Evolutionary conservation across 2,329 filamentous ascomycete genomes (phyloP).

Genomic region (Paracorniculantispora psalliotae): DNA sequence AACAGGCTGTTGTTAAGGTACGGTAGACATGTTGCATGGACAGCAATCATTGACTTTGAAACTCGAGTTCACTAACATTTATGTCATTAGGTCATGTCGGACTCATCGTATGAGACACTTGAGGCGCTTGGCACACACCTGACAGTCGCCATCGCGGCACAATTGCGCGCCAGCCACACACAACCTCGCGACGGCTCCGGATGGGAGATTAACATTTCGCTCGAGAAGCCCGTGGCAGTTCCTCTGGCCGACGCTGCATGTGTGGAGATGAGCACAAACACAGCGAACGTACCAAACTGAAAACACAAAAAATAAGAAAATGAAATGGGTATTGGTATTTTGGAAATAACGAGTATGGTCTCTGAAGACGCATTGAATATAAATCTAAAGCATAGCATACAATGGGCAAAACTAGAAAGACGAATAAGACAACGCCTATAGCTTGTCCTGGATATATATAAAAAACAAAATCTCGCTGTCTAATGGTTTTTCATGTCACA

Average conservation of each 20-base stretch:
- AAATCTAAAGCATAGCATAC: not conserved
- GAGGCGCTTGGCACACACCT: constrained; percentile 53
- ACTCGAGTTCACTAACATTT: too few species aligned
- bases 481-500: constrained; percentile 13
- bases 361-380: not conserved
- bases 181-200: constrained; percentile 22
- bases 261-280: constrained; percentile 47
- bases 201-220: constrained; percentile 52
- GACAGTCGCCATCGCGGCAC: constrained; percentile 40
- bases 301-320: not conserved
- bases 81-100: constrained; percentile 34
- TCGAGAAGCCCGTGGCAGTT: constrained; percentile 72
- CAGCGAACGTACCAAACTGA: constrained; percentile 9
- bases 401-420: not conserved
- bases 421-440: not conserved
- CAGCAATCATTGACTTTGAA: too few species aligned
- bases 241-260: constrained; percentile 66
- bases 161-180: constrained; percentile 29
- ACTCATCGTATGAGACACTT: constrained; percentile 57
- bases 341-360: not conserved
- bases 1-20: constrained; percentile 59
- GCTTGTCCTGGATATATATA: not conserved
- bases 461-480: constrained; percentile 9
- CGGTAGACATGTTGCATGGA: not conserved
- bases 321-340: not conserved